Evolutionary conservation across 352 stramenopile species (phyloP).

Genomic region (Globisporangium cylindrosporum): DNA sequence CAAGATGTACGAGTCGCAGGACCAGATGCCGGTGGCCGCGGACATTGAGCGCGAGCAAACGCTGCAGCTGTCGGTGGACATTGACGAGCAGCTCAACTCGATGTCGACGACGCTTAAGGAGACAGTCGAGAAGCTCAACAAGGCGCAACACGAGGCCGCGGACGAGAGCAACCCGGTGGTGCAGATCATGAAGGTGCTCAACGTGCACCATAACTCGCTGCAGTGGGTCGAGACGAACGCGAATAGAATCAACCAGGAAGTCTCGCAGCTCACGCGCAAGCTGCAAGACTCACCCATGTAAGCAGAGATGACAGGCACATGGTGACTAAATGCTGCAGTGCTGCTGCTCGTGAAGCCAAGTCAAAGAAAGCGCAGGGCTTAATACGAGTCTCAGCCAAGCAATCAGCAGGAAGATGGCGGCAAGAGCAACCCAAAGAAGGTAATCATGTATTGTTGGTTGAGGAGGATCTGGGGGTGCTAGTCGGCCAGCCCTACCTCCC

Average conservation of each 20-base stretch:
- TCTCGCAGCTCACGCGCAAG: slow-evolving; percentile 62
- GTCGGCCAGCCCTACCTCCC: background rate
- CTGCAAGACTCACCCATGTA: slow-evolving; percentile 68
- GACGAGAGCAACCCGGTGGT: slow-evolving; percentile 79
- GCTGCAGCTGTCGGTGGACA: slow-evolving; percentile 81
- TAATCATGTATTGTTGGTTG: background rate
- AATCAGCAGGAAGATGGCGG: background rate
- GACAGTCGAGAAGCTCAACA: slow-evolving; percentile 85
- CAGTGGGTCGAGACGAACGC: slow-evolving; percentile 84
- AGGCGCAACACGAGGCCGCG: slow-evolving; percentile 63
- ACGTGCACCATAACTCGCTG: slow-evolving; percentile 87
- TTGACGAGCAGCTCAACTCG: slow-evolving; percentile 84
- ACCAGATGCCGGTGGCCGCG: slow-evolving; percentile 80
- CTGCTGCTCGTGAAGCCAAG: background rate
- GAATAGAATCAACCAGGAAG: slow-evolving; percentile 59
- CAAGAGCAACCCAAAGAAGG: background rate
- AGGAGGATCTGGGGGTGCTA: no score
- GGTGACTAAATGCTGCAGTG: background rate
- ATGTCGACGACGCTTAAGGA: slow-evolving; percentile 88
- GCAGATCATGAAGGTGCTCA: slow-evolving; percentile 89
- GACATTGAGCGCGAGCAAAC: slow-evolving; percentile 87
- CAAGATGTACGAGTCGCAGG: slow-evolving; percentile 87
- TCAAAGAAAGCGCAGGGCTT: background rate
- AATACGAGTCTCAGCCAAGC: background rate
- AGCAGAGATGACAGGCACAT: background rate